Percentiles rank a stretch among this genome's conserved stretches.
Conservation (phyloP, 2,329 filamentous ascomycete species). For the Neoascochyta sp. region DNA sequence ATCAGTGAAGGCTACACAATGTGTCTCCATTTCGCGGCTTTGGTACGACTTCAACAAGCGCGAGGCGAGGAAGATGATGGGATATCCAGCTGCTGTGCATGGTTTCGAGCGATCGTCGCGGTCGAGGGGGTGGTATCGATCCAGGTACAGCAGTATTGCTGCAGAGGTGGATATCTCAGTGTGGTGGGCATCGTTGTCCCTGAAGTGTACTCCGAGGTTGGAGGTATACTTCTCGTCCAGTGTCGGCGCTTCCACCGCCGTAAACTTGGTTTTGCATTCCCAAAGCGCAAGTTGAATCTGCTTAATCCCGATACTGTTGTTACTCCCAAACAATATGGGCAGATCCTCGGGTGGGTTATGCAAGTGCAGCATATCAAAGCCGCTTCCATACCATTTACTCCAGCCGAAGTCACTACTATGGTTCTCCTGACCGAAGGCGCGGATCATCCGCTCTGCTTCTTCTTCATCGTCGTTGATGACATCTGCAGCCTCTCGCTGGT, state of each 20-base stretch:
- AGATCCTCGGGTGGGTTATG: conserved; percentile 24
- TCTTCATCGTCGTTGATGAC: conserved; percentile 67
- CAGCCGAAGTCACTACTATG: conserved; percentile 67
- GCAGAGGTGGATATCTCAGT: conserved; percentile 26
- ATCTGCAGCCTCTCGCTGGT: conserved; percentile 53
- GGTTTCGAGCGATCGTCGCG: conserved; percentile 14
- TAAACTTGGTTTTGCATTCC: conserved; percentile 21
- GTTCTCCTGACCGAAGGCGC: conserved; percentile 83
- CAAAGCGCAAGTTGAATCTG: conserved; percentile 34
- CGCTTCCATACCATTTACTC: conserved; percentile 69
- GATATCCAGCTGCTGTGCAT: conserved; percentile 19
- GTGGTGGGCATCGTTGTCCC: conserved; percentile 34
- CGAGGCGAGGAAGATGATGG: conserved; percentile 11
- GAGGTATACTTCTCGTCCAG: conserved; percentile 13
- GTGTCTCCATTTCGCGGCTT: conserved; percentile 2
- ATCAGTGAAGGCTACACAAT: conserved; percentile 13
- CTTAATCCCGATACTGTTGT: conserved; percentile 26
- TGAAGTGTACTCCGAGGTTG: conserved; percentile 24
- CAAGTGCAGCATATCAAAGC: conserved; percentile 77
- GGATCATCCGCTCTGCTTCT: conserved; percentile 66
- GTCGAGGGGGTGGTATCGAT: conserved; percentile 28
- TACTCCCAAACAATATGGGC: conserved; percentile 40
- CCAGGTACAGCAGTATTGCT: conserved; percentile 34
- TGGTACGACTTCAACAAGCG: conserved; percentile 16
- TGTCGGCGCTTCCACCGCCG: conserved; percentile 13